Evolutionary conservation across 768 basidiomycete species (phyloP), one percentile per base, ranked within the genome.

Genomic region (Dacryopinax primogenitus): DNA sequence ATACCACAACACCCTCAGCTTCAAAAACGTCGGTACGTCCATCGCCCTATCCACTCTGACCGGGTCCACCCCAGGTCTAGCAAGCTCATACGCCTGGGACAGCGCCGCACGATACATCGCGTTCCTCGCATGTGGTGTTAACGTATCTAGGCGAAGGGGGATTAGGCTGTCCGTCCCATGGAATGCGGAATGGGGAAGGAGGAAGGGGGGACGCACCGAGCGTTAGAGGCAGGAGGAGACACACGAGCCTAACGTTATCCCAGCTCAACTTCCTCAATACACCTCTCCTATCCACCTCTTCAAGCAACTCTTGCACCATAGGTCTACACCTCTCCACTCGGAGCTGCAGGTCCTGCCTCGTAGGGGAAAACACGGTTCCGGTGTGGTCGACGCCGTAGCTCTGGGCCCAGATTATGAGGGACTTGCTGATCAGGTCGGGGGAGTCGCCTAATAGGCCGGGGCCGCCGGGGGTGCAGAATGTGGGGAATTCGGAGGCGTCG

Each of bases 1-100:
- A 70, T 92, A 95, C 89, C 91, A 95, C 73, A 91, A 94, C 33
- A 94, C 80, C 33, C 92, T 80, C 1, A 89, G 85, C 34, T 90
- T 83, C 34, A 88, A 78, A 51, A 76, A 76, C 6, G 79, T 73
- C 35, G 85, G 83, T 63, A 87, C 82, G 62, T 86, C 84, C 34
- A 80, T 78, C 1, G 78, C 80, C 44, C 78, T 76, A 23, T 81
- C 80, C 58, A 78, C 81, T 64, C 80, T 77, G 23, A 83, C 74
- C 15, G 81, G 78, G 0, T 79, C 76, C 35, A 67, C 72, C 1
- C 78, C 74, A 2, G 81, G 74, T 33, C 82, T 84, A 71, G 89
- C 93, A 6, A 94, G 78, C 0, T 85, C 81, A 71, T 85, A 84
- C 26, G 87, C 84, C 71, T 96, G 93, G n/a, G 84, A 86, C 41